phyloP scores from a whole-genome alignment of 805 yeast species.

The Cyberlindnera amylophila region DNA sequence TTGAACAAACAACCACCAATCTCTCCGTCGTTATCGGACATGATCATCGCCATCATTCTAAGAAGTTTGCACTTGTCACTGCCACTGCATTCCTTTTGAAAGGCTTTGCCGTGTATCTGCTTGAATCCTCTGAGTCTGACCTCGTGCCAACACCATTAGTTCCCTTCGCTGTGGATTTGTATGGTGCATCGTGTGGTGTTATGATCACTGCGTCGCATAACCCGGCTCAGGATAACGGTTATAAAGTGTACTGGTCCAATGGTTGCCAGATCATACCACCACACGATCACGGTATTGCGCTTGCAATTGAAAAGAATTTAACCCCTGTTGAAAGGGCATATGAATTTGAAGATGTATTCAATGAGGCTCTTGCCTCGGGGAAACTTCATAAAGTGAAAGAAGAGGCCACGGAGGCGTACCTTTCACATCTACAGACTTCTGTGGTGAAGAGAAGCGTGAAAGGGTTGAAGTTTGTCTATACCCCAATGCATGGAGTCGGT shows the following conservation, averaged over 20 bases:
- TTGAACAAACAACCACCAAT: slow-evolving; percentile 22
- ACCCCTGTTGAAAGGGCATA: slow-evolving; percentile 55
- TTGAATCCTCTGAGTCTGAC: slow-evolving; percentile 36
- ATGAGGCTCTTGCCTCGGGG: slow-evolving; percentile 23
- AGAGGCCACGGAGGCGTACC: slow-evolving; percentile 41
- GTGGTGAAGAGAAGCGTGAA: slow-evolving; percentile 30
- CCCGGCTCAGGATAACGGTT: slow-evolving; percentile 85
- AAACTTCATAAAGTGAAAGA: slow-evolving; percentile 38
- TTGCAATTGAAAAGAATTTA: slow-evolving; percentile 54
- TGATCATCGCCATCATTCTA: slow-evolving; percentile 85
- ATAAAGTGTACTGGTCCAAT: slow-evolving; percentile 87
- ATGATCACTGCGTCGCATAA: slow-evolving; percentile 93
- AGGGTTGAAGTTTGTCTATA: slow-evolving; percentile 61
- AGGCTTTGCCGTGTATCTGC: slow-evolving; percentile 67
- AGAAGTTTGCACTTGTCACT: slow-evolving; percentile 72
- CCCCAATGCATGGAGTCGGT: slow-evolving; percentile 97
- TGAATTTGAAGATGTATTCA: slow-evolving; percentile 40
- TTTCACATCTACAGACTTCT: slow-evolving; percentile 28
- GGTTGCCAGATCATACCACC: slow-evolving; percentile 98
- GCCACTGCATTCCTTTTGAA: slow-evolving; percentile 65
- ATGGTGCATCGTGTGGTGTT: slow-evolving; percentile 70
- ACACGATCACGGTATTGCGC: slow-evolving; percentile 72
- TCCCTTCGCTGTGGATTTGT: slow-evolving; percentile 74
- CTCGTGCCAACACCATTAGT: slow-evolving; percentile 85
- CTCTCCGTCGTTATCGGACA: slow-evolving; percentile 73